These are phyloP conservation scores for Candida takata DNA, from an alignment of 805 yeast species.

Conservation along the genomic window DNA sequence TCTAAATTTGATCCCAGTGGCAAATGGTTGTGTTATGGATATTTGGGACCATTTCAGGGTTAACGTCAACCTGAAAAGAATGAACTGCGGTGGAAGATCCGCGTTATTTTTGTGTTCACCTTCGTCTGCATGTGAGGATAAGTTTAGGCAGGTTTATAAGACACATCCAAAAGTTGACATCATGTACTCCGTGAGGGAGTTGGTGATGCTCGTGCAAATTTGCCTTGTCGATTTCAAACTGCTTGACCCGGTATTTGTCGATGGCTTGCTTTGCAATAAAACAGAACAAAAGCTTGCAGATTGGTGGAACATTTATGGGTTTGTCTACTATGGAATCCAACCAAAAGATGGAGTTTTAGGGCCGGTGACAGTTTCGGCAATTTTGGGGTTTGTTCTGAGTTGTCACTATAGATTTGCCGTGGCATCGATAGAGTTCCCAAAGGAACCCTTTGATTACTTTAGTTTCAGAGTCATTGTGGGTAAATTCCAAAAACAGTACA, in stretches of 20 bases:
- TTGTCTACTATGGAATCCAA: conserved; percentile 29
- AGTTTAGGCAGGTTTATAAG: conserved; percentile 69
- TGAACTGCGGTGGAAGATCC: conserved; percentile 83
- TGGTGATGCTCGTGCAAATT: conserved; percentile 69
- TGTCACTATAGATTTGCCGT: conserved; percentile 59
- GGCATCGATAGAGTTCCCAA: conserved; percentile 55
- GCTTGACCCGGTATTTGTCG: conserved; percentile 61
- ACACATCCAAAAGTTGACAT: conserved; percentile 35
- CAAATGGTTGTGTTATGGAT: conserved; percentile 42
- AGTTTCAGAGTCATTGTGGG: conserved; percentile 60
- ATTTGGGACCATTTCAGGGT: conserved; percentile 54
- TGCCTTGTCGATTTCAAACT: conserved; percentile 72
- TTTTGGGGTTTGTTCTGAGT: conserved; percentile 70
- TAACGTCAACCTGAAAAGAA: conserved; percentile 67
- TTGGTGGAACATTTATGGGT: conserved; percentile 83
- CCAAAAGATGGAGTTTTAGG: conserved; percentile 51
- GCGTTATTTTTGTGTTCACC: conserved; percentile 66
- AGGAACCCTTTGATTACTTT: conserved; percentile 79
- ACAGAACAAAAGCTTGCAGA: conserved; percentile 63
- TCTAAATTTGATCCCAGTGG: conserved; percentile 63
- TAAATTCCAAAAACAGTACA: conserved; percentile 70
- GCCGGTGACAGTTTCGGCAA: conserved; percentile 66
- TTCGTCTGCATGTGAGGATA: conserved; percentile 71
- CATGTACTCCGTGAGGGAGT: conserved; percentile 35
- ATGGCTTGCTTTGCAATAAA: conserved; percentile 75